Base-by-base conservation (phyloP, 352 stramenopile genomes). In the Aphanomyces euteiches region DNA sequence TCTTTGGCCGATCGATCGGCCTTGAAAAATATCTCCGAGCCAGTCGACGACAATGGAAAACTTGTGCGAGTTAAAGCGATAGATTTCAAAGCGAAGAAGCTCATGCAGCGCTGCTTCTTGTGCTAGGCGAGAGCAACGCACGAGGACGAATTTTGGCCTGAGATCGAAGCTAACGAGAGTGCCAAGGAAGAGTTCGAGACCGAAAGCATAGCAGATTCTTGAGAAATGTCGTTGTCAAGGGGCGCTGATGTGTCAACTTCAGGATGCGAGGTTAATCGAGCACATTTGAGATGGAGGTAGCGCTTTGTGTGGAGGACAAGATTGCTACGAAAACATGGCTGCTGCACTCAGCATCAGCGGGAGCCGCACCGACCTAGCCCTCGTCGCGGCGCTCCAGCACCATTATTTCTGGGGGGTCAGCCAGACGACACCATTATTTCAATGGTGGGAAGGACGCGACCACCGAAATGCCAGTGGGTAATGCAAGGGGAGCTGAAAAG, bases 31-130 rank as follows among this genome's bases (percentile, higher is more conserved):
- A 66, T 93, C 86, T 47, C 83, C 84, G 36, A 93, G 73, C 86
- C 86, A 93, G 64, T 92, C 90, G 67, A 91, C 77, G 36, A 84
- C 90, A 60, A 93, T 92, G 48, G 75, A 90, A 59, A 92, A 93
- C 72, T 93, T 93, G 73, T 84, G 86, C 67, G 92, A 63, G 47
- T 91, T 93, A 15, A 80, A 89, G 56, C 84, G 82, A 45, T 84
- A 94, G 59, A 94, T 94, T 73, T 94, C 87, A 66, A 92, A 94
- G 21, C 87, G 87, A 69, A 94, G 77, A 19, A 94, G 78, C 74
- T 92, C 87, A 15, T 92, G 72, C 47, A 92, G 75, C 48, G 91
- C 83, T 8, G 89, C 75, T 56, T 92, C 82, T 19, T 87, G 77
- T 1, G 70, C 74, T 7, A 94, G 73, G 8, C 84, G 83, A 28